These are phyloP conservation scores for Penicillium waksmanii DNA, from an alignment of 495 filamentous ascomycete species.

Conservation along the genomic window DNA sequence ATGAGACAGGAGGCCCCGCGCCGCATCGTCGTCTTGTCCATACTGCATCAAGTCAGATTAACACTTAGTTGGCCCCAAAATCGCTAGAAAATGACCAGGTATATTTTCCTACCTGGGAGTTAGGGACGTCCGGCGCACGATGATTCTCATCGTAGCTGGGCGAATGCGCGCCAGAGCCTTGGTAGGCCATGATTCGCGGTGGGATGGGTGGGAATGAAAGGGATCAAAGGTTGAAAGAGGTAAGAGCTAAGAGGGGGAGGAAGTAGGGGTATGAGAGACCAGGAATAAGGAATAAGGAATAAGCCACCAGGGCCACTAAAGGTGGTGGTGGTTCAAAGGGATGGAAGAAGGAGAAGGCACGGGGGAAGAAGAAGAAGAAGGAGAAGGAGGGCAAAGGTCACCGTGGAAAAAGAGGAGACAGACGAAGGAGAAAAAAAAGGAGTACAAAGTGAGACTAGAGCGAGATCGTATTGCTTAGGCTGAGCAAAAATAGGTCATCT, in stretches of 20 bases:
- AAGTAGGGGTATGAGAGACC: constrained; percentile 9
- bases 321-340: constrained; percentile 4
- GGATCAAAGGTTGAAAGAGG: constrained; percentile 6
- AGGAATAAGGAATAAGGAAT: constrained; percentile 10
- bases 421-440: constrained; percentile 13
- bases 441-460: constrained; percentile 19
- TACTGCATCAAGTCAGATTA: constrained; percentile 6
- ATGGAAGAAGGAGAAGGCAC: constrained; percentile 6
- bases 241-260: constrained; percentile 31
- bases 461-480: constrained; percentile 15
- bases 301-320: constrained; percentile 27
- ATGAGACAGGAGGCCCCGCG: constrained; percentile 71
- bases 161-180: constrained; percentile 45
- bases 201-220: not conserved
- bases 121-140: constrained; percentile 68
- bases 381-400: not conserved
- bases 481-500: constrained; percentile 36
- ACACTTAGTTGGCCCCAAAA: no score
- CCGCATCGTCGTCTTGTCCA: constrained; percentile 75
- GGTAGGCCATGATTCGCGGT: constrained; percentile 59
- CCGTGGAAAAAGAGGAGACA: not conserved
- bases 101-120: constrained; percentile 23
- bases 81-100: no score
- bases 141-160: constrained; percentile 54
- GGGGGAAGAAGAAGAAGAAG: not conserved